Percentiles rank a stretch among this genome's conserved stretches.
Conservation (phyloP, 768 basidiomycete genomes). For the Amanita rubescens region DNA sequence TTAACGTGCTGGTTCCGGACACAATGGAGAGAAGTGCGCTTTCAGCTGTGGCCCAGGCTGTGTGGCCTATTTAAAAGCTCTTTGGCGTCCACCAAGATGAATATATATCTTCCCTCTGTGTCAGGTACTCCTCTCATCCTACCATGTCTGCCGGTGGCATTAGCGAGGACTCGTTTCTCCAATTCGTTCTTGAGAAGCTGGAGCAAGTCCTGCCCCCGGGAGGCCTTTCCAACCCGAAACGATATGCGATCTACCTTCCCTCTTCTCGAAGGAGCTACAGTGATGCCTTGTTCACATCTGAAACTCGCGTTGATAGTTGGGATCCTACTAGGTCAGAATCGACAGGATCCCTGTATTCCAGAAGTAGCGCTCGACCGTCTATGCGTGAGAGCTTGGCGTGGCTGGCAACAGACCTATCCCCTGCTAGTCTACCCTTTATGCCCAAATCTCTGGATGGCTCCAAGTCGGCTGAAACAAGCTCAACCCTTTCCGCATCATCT, state of each 20-base stretch:
- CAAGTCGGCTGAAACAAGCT: not conserved
- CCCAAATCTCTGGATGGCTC: not conserved
- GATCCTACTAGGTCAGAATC: constrained; percentile 24
- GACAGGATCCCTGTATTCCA: constrained; percentile 15
- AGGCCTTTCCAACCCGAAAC: constrained; percentile 16
- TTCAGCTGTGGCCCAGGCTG: not conserved
- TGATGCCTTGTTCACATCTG: constrained; percentile 15
- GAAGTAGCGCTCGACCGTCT: constrained; percentile 17
- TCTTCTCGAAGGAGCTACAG: constrained; percentile 18
- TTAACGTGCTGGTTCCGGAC: not conserved
- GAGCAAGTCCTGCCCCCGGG: not conserved
- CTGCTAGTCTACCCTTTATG: constrained; percentile 19
- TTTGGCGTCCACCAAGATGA: not conserved
- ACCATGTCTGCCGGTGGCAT: not conserved
- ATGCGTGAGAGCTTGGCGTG: constrained; percentile 23
- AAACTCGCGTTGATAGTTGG: constrained; percentile 27
- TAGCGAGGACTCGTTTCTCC: not conserved
- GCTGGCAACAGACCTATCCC: constrained; percentile 29
- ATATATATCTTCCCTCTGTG: not conserved
- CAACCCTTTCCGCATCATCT: not conserved
- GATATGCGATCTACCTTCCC: constrained; percentile 29
- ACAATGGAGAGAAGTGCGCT: not conserved
- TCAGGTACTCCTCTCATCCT: not conserved
- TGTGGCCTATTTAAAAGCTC: constrained; percentile 2
- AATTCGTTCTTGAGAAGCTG: constrained; percentile 1